Evolutionary conservation across 2,329 filamentous ascomycete species (phyloP), one percentile per base, ranked within the genome.

Genomic region (Tolypocladium amazonense): DNA sequence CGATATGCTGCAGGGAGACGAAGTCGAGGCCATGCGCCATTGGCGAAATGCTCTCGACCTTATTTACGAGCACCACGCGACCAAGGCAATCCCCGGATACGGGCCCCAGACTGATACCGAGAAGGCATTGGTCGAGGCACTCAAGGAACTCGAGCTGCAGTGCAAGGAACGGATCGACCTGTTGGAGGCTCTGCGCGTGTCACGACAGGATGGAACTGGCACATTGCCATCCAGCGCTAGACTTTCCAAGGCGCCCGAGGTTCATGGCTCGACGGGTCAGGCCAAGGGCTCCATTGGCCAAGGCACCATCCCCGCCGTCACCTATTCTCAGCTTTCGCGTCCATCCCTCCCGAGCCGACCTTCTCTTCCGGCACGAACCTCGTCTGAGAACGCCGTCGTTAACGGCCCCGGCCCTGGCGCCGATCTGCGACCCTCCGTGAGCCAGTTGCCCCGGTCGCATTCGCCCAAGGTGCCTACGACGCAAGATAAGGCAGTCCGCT

Each of bases 81-180:
- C 88, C 71, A 87, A 86, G 69, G 80, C 89, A 50, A 83, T 88
- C 54, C 79, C 85, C 55, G 85, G 81, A 63, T 89, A 89, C 70
- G 78, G 80, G 15, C 86, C 90, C 25, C 85, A 86, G 68, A 88
- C 86, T 57, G 90, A 95, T 73, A 95, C 90, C 1, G 93, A 97
- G 70, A 88, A 84, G 67, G 87, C 90, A 3, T 76, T 97, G 60
- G 82, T 89, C 59, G 89, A 94, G 59, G 95, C 92, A 56, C 76
- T 97, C 62, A 84, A 85, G 61, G 83, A 92, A 68, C 82, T 97
- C 69, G 92, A 97, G 71, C 72, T 92, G 63, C 93, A 97, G 74
- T 97, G 92, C 74, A 93, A 94, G 72, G 93, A 97, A 74, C 84
- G 92, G 56, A 90, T 97, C 57, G 91, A 96, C 70, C 79, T 97